Evolutionary conservation across 352 stramenopile genomes (phyloP).

Genomic region (Discostella stelligera): DNA sequence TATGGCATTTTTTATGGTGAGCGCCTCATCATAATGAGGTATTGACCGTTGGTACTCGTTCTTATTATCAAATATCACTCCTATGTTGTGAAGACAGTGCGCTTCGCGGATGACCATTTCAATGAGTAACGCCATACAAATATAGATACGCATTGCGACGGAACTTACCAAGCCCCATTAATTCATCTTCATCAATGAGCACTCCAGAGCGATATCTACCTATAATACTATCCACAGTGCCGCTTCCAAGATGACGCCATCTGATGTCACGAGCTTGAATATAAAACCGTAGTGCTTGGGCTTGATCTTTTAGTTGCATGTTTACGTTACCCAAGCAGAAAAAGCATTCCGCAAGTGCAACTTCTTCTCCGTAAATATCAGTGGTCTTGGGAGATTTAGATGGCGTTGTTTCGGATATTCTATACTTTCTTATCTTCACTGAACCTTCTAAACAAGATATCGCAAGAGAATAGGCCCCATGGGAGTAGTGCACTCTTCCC

Average conservation of each 20-base stretch:
- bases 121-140: neutral
- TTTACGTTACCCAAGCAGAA: constrained; percentile 56
- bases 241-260: constrained; percentile 49
- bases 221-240: constrained; percentile 51
- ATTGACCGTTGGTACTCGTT: constrained; percentile 54
- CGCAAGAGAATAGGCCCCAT: constrained; percentile 39
- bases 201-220: constrained; percentile 44
- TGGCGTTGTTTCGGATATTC: constrained; percentile 27
- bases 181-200: constrained; percentile 54
- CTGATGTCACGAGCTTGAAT: constrained; percentile 55
- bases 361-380: constrained; percentile 48
- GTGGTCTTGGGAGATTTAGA: constrained; percentile 20
- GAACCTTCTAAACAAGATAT: constrained; percentile 53
- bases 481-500: constrained; percentile 48
- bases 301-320: constrained; percentile 49
- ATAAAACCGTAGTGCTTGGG: constrained; percentile 53
- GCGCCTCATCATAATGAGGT: constrained; percentile 56
- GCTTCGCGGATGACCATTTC: constrained; percentile 9
- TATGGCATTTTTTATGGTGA: constrained; percentile 56
- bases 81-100: constrained; percentile 60
- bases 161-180: constrained; percentile 50
- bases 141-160: neutral
- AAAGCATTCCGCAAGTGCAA: constrained; percentile 41
- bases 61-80: constrained; percentile 57
- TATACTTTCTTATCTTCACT: constrained; percentile 49